A percentile compares a stretch with the other conserved stretches of the same genome.
These are phyloP conservation scores for Trifolium pratense DNA, from an alignment of 306 rosid species.

Conservation along the genomic window DNA sequence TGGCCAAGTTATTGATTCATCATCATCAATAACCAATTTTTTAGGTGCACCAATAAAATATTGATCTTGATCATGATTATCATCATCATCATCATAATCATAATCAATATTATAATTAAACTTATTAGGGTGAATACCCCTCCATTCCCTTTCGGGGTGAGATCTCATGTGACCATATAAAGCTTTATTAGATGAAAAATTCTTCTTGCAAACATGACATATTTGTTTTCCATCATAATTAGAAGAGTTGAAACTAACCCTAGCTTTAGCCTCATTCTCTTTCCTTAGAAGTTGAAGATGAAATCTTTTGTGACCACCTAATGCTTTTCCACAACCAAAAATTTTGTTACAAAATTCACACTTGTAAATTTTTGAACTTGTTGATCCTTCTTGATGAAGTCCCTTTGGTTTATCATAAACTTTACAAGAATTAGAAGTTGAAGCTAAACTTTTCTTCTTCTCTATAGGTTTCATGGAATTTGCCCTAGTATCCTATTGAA, in stretches of 20 bases:
- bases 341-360: slow-evolving; percentile 8
- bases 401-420: neutral
- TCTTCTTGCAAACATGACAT: neutral
- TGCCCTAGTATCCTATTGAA: neutral
- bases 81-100: neutral
- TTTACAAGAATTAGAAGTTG: neutral
- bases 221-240: neutral
- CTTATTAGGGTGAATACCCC: neutral
- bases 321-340: slow-evolving; percentile 4
- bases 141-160: neutral
- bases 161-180: slow-evolving; percentile 8
- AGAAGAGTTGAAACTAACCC: neutral
- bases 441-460: neutral
- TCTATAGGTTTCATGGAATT: neutral
- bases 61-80: neutral
- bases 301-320: slow-evolving; percentile 6
- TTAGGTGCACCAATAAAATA: neutral
- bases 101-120: neutral
- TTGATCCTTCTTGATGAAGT: neutral
- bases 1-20: neutral
- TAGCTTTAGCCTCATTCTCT: neutral
- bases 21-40: neutral
- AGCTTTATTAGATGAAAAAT: neutral
- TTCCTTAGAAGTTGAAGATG: neutral
- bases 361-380: slow-evolving; percentile 1